These are phyloP conservation scores for Meripilus lineatus DNA, from an alignment of 1,284 basidiomycete species.

Conservation along the genomic window DNA sequence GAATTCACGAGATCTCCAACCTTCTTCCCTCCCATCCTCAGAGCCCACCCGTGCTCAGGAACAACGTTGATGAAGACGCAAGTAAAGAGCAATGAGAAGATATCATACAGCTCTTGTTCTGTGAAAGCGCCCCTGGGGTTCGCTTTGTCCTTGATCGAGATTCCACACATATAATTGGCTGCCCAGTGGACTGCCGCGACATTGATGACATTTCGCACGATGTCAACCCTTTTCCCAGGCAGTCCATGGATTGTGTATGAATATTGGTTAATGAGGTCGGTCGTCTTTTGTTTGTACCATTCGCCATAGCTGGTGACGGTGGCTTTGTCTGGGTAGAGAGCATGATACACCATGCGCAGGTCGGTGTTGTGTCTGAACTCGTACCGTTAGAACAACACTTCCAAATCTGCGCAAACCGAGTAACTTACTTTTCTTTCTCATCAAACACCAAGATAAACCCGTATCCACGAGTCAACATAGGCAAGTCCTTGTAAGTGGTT, in stretches of 20 bases:
- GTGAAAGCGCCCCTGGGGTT: constrained; percentile 46
- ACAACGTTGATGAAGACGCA: constrained; percentile 60
- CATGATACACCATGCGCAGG: constrained; percentile 15
- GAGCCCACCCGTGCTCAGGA: constrained; percentile 51
- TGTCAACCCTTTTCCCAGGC: constrained; percentile 46
- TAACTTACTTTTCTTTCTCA: constrained; percentile 24
- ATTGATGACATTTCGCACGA: constrained; percentile 72
- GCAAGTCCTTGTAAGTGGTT: constrained; percentile 25
- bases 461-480: constrained; percentile 22
- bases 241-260: constrained; percentile 30
- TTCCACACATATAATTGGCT: constrained; percentile 49
- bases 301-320: constrained; percentile 21
- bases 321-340: constrained; percentile 18
- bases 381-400: too few species aligned
- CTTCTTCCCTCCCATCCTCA: constrained; percentile 42
- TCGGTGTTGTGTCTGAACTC: constrained; percentile 11
- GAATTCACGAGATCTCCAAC: constrained; percentile 38
- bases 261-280: constrained; percentile 34
- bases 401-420: too few species aligned
- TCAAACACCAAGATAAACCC: constrained; percentile 30
- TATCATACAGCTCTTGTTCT: constrained; percentile 43
- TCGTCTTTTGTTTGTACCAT: constrained; percentile 36
- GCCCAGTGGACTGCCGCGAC: constrained; percentile 63
- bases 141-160: constrained; percentile 54
- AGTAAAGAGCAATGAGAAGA: constrained; percentile 40